Base-by-base conservation (phyloP, 2,329 filamentous ascomycete species). In the Hypoxylon sp. region DNA sequence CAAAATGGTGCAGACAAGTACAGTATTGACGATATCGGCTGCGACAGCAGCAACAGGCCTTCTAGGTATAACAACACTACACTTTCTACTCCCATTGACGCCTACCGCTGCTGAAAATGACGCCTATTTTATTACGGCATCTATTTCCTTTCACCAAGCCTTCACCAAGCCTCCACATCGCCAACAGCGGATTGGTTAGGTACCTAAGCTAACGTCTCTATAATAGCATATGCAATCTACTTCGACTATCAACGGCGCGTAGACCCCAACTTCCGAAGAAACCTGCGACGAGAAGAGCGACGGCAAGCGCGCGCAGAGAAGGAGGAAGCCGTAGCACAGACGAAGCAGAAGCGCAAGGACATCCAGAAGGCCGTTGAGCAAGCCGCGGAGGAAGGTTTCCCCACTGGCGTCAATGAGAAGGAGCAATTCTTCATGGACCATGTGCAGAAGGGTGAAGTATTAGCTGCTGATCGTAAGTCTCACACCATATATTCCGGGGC, bases 391-490 rank as follows among this genome's bases (percentile, higher is more conserved):
- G 94, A 97, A 81, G 96, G 95, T 63, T 98, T 97, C 87, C 96
- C 96, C 53, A 86, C 87, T 47, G 93, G 94, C 76, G 90, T 95
- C 37, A 95, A 98, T 80, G 94, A 97, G 85, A 94, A 93, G 80
- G 96, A 99, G 86, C 88, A 90, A 69, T 99, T 93, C 86, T 99
- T 99, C 84, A 97, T 98, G 89, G 91, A 94, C 80, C 94, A 97
- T 83, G 94, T 99, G 72, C 93, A 94, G 75, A 86, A 90, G 79
- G 96, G 96, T 78, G 96, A 99, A 86, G 83, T 87, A 61, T 86
- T 98, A 78, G 93, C 91, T 78, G 85, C 89, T 76, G 92, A 97
- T 81, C 93, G 94, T 96, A 88, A 80, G 88, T 83, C 62, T 22
- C 51, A 3, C 19, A n/a, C 44, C 14, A 3, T 39, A 14, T 6